Conservation (phyloP, 768 basidiomycete genomes). For the Hypsizygus marmoreus region DNA sequence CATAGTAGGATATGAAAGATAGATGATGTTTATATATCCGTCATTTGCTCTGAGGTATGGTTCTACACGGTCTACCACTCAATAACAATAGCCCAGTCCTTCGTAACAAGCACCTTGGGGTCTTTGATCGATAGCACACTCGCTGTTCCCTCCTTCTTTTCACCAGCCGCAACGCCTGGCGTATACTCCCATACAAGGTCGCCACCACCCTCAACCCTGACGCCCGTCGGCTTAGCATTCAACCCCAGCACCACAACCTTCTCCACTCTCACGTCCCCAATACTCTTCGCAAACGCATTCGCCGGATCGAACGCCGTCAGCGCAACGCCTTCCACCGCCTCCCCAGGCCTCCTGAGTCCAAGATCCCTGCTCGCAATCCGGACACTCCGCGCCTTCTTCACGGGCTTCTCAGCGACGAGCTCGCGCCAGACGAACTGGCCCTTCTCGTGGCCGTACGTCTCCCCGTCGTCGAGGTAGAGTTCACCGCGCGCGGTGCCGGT, state of each 20-base stretch:
- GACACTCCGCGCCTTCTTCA: conserved; percentile 39
- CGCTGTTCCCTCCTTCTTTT: conserved; percentile 63
- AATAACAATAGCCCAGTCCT: conserved; percentile 65
- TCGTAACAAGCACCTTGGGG: conserved; percentile 56
- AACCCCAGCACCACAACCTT: conserved; percentile 81
- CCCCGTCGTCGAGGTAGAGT: conserved; percentile 95
- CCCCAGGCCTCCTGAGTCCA: conserved; percentile 40
- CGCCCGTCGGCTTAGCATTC: conserved; percentile 55
- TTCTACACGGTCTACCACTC: conserved; percentile 22
- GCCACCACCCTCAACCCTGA: conserved; percentile 50
- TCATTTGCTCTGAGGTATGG: background rate
- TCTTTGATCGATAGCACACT: conserved; percentile 78
- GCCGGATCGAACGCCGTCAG: conserved; percentile 49
- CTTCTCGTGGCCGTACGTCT: conserved; percentile 68
- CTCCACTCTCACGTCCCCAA: conserved; percentile 78
- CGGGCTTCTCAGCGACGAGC: conserved; percentile 58
- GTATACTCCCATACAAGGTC: conserved; percentile 71
- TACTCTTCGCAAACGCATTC: conserved; percentile 70
- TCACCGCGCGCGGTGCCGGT: conserved; percentile 69
- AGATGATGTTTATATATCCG: conserved; percentile 4
- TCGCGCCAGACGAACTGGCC: conserved; percentile 87
- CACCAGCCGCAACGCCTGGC: conserved; percentile 55
- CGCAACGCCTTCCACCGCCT: conserved; percentile 54
- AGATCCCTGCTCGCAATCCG: conserved; percentile 59
- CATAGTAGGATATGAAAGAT: conserved; percentile 7